A percentile compares a stretch with the other conserved stretches of the same genome.
Conservation (phyloP, 1,284 basidiomycete genomes). For the Cutaneotrichosporon sp. region DNA sequence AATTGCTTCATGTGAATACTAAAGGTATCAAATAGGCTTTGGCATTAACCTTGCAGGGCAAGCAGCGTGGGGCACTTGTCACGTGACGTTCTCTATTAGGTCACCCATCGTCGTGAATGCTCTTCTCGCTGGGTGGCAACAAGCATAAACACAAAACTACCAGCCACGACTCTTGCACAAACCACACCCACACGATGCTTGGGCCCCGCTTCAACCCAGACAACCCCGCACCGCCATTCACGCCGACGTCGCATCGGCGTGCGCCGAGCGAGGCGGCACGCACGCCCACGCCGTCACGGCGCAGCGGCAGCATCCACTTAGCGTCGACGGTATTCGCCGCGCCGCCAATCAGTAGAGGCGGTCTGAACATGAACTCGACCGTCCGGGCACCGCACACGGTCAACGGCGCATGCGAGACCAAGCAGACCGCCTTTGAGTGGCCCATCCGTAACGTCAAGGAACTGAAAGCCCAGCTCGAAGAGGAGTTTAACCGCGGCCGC, state of each 20-base stretch:
- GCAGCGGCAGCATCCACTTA: slow-evolving; percentile 9
- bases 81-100: not conserved
- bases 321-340: slow-evolving; percentile 14
- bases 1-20: no score
- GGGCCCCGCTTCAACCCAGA: slow-evolving; percentile 13
- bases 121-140: no score
- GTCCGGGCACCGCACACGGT: not conserved
- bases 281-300: slow-evolving; percentile 14
- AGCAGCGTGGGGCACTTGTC: no score
- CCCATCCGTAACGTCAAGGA: slow-evolving; percentile 15
- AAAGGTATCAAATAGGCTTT: no score
- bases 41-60: no score
- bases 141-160: no score
- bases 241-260: not conserved
- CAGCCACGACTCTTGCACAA: no score
- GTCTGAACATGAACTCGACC: not conserved
- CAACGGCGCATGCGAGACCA: slow-evolving; percentile 14
- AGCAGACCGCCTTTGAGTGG: slow-evolving; percentile 29
- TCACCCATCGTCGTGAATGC: not conserved
- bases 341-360: not conserved
- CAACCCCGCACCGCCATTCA: slow-evolving; percentile 8
- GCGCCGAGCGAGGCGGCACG: no score
- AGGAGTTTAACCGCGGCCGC: slow-evolving; percentile 10
- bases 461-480: slow-evolving; percentile 22
- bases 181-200: no score